Percentiles rank a stretch among this genome's conserved stretches.
phyloP scores from a whole-genome alignment of 768 basidiomycete genomes.

The Suillus lakei region DNA sequence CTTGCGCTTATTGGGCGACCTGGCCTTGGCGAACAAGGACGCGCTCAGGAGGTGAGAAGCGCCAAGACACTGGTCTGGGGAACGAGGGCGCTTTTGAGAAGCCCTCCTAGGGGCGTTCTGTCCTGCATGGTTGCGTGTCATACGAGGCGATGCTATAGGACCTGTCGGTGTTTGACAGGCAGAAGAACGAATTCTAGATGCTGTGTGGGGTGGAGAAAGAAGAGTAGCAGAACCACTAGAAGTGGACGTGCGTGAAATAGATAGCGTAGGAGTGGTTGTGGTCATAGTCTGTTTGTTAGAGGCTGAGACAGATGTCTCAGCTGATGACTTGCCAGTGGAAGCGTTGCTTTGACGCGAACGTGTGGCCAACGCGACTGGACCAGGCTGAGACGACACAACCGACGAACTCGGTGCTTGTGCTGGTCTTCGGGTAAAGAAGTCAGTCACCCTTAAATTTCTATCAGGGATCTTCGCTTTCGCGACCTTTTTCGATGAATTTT shows the following conservation, averaged over 20 bases:
- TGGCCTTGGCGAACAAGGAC: constrained; percentile 19
- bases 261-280: constrained; percentile 25
- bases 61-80: constrained; percentile 20
- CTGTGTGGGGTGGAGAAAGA: not conserved
- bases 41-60: not conserved
- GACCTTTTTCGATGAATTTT: constrained; percentile 25
- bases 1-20: constrained; percentile 25
- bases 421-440: constrained; percentile 48
- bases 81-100: constrained; percentile 31
- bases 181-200: constrained; percentile 8
- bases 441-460: constrained; percentile 39
- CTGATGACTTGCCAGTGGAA: constrained; percentile 6
- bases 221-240: constrained; percentile 24
- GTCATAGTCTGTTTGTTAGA: not conserved
- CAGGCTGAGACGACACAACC: constrained; percentile 18
- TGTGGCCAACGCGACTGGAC: constrained; percentile 11
- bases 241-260: constrained; percentile 26
- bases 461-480: constrained; percentile 17
- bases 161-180: constrained; percentile 17
- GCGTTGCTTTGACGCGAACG: constrained; percentile 17
- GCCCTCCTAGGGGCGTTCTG: constrained; percentile 14
- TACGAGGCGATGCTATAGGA: constrained; percentile 8
- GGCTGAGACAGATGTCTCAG: constrained; percentile 1
- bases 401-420: constrained; percentile 12
- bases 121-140: constrained; percentile 17